These are phyloP conservation scores for Fusarium torulosum DNA, from an alignment of 2,329 filamentous ascomycete species.

Conservation along the genomic window DNA sequence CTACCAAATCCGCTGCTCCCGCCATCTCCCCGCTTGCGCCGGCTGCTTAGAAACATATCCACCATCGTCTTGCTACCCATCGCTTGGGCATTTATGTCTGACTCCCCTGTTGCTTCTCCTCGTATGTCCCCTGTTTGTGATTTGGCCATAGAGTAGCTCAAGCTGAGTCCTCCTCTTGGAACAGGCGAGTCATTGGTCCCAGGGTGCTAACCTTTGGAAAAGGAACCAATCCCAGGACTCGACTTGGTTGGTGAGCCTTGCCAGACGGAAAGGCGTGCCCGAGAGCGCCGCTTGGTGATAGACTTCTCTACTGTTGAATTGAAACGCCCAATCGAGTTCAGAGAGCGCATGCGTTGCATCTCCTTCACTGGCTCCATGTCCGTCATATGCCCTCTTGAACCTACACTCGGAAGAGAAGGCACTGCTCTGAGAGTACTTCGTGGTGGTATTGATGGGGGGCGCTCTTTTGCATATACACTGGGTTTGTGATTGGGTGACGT, in stretches of 20 bases:
- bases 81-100: conserved; percentile 51
- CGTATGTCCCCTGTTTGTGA: conserved; percentile 15
- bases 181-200: conserved; percentile 20
- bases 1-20: conserved; percentile 48
- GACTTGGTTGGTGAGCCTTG: conserved; percentile 47
- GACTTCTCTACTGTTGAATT: conserved; percentile 36
- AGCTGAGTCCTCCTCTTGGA: conserved; percentile 1
- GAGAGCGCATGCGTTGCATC: conserved; percentile 44
- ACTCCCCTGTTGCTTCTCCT: background rate
- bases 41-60: conserved; percentile 65
- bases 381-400: background rate
- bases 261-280: conserved; percentile 34
- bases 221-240: conserved; percentile 43
- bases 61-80: conserved; percentile 66
- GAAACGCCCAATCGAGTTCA: conserved; percentile 43
- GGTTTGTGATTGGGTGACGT: conserved; percentile 14
- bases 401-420: conserved; percentile 46
- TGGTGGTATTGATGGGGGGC: conserved; percentile 32
- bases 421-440: conserved; percentile 41
- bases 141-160: conserved; percentile 19
- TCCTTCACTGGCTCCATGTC: background rate
- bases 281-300: conserved; percentile 39
- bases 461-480: background rate
- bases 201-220: conserved; percentile 30
- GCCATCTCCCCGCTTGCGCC: conserved; percentile 58